These are phyloP conservation scores for Eimeria sp. DNA, from an alignment of 169 alveolate species.

Conservation along the genomic window DNA sequence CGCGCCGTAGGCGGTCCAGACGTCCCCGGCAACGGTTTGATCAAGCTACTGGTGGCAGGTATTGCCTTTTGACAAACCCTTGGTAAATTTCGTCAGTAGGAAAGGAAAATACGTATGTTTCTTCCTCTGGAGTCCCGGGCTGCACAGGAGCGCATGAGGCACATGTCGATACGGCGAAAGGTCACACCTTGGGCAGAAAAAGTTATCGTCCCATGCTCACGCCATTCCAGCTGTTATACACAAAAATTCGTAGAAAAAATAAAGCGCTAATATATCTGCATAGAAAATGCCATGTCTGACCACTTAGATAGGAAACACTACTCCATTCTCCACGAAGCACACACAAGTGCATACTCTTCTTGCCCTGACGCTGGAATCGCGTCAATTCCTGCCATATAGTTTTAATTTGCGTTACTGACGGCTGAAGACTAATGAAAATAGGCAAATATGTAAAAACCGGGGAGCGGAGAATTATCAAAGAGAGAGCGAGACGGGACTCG, in stretches of 20 bases:
- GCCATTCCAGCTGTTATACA: background rate
- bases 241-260: background rate
- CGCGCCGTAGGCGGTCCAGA: background rate
- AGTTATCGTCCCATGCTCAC: too few species aligned
- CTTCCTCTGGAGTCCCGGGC: slow-evolving; percentile 83
- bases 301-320: background rate
- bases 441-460: background rate
- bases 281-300: background rate
- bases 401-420: background rate
- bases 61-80: slow-evolving; percentile 21
- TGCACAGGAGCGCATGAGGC: background rate
- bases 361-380: background rate
- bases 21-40: background rate
- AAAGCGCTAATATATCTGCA: background rate
- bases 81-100: slow-evolving; percentile 62
- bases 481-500: slow-evolving; percentile 95
- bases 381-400: background rate
- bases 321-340: background rate
- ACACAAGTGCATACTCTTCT: background rate
- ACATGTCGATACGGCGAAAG: slow-evolving; percentile 19
- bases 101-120: slow-evolving; percentile 81
- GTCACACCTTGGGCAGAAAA: background rate
- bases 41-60: background rate
- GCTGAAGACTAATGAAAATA: background rate
- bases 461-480: background rate